Conservation (phyloP, 2,329 filamentous ascomycete genomes). For the Fusarium sp. region DNA sequence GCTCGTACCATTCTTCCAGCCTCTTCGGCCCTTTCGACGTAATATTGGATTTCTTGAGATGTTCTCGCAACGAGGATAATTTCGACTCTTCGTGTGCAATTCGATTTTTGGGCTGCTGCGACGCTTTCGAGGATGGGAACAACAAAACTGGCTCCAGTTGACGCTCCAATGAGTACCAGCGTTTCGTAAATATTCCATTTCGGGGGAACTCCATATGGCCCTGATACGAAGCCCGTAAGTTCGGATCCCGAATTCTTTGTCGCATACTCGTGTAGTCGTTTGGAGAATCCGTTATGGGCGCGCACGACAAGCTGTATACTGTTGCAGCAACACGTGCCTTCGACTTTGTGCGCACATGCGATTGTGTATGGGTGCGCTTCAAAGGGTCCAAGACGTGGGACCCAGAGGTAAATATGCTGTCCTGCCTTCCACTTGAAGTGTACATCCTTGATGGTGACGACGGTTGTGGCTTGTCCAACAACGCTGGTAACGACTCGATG, state of each 20-base stretch:
- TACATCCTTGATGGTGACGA: slow-evolving; percentile 68
- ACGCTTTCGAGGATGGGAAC: slow-evolving; percentile 68
- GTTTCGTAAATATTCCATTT: slow-evolving; percentile 69
- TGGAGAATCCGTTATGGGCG: slow-evolving; percentile 67
- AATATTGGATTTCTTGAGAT: slow-evolving; percentile 65
- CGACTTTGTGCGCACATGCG: slow-evolving; percentile 63
- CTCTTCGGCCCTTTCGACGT: slow-evolving; percentile 59
- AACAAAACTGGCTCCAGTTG: slow-evolving; percentile 71
- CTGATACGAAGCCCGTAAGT: slow-evolving; percentile 59
- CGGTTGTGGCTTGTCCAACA: slow-evolving; percentile 63
- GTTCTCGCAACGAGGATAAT: slow-evolving; percentile 64
- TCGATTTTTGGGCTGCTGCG: slow-evolving; percentile 52
- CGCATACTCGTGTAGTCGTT: slow-evolving; percentile 61
- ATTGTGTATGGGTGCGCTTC: slow-evolving; percentile 72
- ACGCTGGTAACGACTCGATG: slow-evolving; percentile 61
- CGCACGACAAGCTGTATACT: slow-evolving; percentile 69
- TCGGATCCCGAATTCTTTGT: slow-evolving; percentile 48
- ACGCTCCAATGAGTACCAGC: slow-evolving; percentile 68
- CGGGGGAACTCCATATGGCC: slow-evolving; percentile 66
- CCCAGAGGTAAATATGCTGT: slow-evolving; percentile 70
- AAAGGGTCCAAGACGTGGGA: slow-evolving; percentile 63
- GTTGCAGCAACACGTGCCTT: slow-evolving; percentile 65
- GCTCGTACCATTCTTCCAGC: slow-evolving; percentile 54
- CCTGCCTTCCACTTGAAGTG: slow-evolving; percentile 69
- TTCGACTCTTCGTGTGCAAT: slow-evolving; percentile 64